phyloP scores from a whole-genome alignment of 345 rosid species.

The Durio zibethinus region DNA sequence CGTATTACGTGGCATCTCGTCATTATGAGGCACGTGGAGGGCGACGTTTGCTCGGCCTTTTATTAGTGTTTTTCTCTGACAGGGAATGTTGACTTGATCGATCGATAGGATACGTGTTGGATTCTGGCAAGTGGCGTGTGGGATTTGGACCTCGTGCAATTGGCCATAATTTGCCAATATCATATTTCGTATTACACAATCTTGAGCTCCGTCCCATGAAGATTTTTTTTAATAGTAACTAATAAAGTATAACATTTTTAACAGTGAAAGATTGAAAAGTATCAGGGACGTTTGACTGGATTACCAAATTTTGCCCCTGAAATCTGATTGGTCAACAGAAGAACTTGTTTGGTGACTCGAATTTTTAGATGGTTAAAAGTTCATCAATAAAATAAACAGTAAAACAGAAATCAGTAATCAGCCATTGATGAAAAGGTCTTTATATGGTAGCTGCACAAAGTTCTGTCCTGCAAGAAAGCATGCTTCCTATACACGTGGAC shows the following conservation, averaged over 20 bases:
- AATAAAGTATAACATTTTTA: not conserved
- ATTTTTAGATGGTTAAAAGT: not conserved
- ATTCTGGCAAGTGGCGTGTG: not conserved
- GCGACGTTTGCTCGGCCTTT: too few species aligned
- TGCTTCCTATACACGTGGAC: not conserved
- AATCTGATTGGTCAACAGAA: not conserved
- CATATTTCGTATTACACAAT: slow-evolving; percentile 16
- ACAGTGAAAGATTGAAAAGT: not conserved
- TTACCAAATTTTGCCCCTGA: not conserved
- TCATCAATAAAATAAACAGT: not conserved
- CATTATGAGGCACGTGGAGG: not conserved
- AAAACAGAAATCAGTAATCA: not conserved
- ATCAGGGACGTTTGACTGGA: not conserved
- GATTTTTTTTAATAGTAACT: too few species aligned
- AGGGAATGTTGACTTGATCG: slow-evolving; percentile 14
- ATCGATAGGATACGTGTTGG: slow-evolving; percentile 25
- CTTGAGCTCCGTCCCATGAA: not conserved
- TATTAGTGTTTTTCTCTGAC: slow-evolving; percentile 12
- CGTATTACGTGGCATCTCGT: slow-evolving; percentile 32
- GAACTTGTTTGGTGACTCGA: not conserved
- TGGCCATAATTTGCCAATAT: slow-evolving; percentile 8
- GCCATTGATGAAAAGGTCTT: not conserved
- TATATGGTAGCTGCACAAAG: not conserved
- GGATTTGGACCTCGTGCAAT: not conserved
- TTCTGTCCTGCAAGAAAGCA: not conserved